Percentiles rank a stretch among this genome's conserved stretches.
Conservation (phyloP, 169 alveolate genomes). For the Cryptosporidium bovis region DNA sequence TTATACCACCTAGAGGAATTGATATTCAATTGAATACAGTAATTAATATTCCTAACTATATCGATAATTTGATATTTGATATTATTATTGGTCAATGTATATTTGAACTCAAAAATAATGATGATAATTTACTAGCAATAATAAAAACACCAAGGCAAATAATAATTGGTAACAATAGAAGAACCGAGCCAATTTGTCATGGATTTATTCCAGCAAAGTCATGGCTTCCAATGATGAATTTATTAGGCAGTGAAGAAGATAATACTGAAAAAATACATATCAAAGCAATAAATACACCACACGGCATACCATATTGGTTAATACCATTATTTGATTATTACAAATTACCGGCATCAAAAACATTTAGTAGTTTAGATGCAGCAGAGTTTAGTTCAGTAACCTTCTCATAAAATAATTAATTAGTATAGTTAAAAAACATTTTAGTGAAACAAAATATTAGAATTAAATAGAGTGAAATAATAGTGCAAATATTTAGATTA, state of each 20-base stretch:
- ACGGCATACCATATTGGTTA: conserved; percentile 71
- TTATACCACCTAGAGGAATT: conserved; percentile 71
- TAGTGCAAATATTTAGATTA: conserved; percentile 52
- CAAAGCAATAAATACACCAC: conserved; percentile 68
- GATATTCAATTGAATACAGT: conserved; percentile 43
- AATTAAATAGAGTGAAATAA: background rate
- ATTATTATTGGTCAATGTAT: conserved; percentile 65
- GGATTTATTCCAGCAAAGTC: conserved; percentile 74
- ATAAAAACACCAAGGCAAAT: conserved; percentile 58
- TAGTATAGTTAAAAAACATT: background rate
- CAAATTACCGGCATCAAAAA: conserved; percentile 49
- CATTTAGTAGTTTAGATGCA: conserved; percentile 37
- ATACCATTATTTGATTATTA: conserved; percentile 36
- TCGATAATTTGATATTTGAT: conserved; percentile 31
- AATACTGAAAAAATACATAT: conserved; percentile 30
- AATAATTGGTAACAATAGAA: conserved; percentile 65
- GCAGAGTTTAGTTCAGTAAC: conserved; percentile 57
- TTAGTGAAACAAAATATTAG: background rate
- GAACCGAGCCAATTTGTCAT: conserved; percentile 56
- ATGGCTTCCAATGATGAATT: conserved; percentile 74
- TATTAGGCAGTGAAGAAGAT: conserved; percentile 38
- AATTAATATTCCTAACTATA: conserved; percentile 46
- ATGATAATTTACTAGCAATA: conserved; percentile 45
- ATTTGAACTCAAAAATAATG: conserved; percentile 45
- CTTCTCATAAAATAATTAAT: conserved; percentile 13